Evolutionary conservation across 257 asterid genomes (phyloP).

Genomic region (Catharanthus roseus): DNA sequence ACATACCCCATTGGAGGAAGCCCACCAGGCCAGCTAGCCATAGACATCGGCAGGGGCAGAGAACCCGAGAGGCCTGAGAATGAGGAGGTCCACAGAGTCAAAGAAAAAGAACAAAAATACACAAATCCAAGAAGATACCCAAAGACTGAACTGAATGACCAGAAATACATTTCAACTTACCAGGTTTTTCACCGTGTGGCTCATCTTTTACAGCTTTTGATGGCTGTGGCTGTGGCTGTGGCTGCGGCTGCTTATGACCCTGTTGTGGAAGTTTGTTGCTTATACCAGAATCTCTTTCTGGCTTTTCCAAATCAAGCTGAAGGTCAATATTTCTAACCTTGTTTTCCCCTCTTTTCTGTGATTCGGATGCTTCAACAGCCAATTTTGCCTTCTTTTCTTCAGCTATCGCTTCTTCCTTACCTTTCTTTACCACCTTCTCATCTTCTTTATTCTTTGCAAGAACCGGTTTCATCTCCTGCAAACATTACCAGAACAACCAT

Average conservation of each 20-base stretch:
- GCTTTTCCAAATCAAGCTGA: constrained; percentile 61
- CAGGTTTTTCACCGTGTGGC: constrained; percentile 47
- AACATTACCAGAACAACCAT: neutral
- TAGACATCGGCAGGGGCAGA: constrained; percentile 59
- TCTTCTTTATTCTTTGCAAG: constrained; percentile 28
- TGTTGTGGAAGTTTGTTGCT: constrained; percentile 33
- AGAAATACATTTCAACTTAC: constrained; percentile 27
- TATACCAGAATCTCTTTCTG: constrained; percentile 42
- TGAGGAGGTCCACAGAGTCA: neutral
- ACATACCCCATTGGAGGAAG: constrained; percentile 91
- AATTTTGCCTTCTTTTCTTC: constrained; percentile 39
- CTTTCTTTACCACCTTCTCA: constrained; percentile 29
- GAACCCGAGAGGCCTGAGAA: constrained; percentile 55
- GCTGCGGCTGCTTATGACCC: constrained; percentile 33
- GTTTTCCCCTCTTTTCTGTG: constrained; percentile 31
- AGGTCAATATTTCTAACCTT: constrained; percentile 48
- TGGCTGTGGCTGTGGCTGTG: no score
- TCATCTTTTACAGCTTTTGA: constrained; percentile 47
- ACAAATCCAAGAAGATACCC: neutral
- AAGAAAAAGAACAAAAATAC: neutral
- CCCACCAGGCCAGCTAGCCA: constrained; percentile 92
- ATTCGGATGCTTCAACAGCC: constrained; percentile 31
- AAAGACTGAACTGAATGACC: neutral
- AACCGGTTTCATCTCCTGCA: constrained; percentile 39
- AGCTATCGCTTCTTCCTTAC: constrained; percentile 22